Percentiles rank a stretch among this genome's conserved stretches.
Conservation (phyloP, 306 rosid genomes). For the Fagus crenata region DNA sequence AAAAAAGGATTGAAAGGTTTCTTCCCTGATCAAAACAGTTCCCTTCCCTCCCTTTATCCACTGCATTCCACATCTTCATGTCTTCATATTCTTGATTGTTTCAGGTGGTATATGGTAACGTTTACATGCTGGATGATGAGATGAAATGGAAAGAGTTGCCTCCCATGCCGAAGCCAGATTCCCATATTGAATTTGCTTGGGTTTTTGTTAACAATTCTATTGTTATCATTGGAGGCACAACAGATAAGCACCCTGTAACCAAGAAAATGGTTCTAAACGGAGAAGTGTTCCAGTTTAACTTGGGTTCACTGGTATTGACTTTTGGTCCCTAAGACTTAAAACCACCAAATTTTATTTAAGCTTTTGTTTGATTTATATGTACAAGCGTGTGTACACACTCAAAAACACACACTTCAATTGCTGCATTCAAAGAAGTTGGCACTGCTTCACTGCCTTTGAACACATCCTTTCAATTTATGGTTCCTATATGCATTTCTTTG, state of each 20-base stretch:
- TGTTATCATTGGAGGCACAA: conserved; percentile 80
- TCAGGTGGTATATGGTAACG: conserved; percentile 81
- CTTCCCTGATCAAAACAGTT: not conserved
- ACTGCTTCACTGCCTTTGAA: not conserved
- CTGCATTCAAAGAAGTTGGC: not conserved
- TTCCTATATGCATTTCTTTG: not conserved
- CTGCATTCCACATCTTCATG: not conserved
- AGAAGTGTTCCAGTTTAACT: conserved; percentile 78
- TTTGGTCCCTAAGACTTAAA: conserved; percentile 3
- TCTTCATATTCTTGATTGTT: conserved; percentile 21
- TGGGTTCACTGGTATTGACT: conserved; percentile 60
- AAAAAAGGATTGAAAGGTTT: not conserved
- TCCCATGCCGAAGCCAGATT: conserved; percentile 83
- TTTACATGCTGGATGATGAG: conserved; percentile 80
- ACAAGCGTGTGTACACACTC: not conserved
- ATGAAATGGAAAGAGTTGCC: conserved; percentile 84
- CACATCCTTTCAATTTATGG: not conserved
- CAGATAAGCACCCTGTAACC: conserved; percentile 87
- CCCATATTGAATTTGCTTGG: conserved; percentile 95
- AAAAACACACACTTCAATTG: not conserved
- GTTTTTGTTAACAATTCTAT: conserved; percentile 69
- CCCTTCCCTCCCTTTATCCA: not conserved
- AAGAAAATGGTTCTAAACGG: conserved; percentile 88
- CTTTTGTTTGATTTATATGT: not conserved
- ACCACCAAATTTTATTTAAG: conserved; percentile 8